phyloP scores from a whole-genome alignment of 768 basidiomycete genomes.

The Boletus patriciae region DNA sequence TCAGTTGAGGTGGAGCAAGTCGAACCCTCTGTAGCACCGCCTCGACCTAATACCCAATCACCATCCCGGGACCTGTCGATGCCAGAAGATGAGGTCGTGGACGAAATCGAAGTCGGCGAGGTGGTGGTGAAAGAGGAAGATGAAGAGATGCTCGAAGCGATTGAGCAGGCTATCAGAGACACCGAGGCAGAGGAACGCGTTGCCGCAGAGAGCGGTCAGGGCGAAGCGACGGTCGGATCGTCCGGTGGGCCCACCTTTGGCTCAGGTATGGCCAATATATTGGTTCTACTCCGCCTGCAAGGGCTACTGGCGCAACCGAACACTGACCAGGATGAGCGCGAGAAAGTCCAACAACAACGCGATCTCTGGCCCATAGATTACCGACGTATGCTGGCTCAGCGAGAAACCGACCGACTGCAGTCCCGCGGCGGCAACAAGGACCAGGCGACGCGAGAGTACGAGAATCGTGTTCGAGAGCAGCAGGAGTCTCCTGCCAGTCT shows the following conservation, averaged over 20 bases:
- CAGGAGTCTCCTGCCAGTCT: conserved; percentile 81
- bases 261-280: conserved; percentile 83
- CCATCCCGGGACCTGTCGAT: conserved; percentile 56
- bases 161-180: conserved; percentile 66
- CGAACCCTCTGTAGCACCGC: conserved; percentile 32
- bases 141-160: conserved; percentile 74
- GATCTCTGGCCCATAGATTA: conserved; percentile 91
- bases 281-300: conserved; percentile 86
- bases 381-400: conserved; percentile 67
- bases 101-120: conserved; percentile 82
- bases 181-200: conserved; percentile 56
- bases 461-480: conserved; percentile 89
- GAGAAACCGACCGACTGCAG: conserved; percentile 77
- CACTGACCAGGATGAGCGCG: conserved; percentile 70
- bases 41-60: conserved; percentile 37
- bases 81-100: conserved; percentile 61
- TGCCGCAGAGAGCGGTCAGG: conserved; percentile 33
- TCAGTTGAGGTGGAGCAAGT: conserved; percentile 49
- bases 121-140: conserved; percentile 79
- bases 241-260: conserved; percentile 77
- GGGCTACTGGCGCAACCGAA: conserved; percentile 74
- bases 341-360: conserved; percentile 76
- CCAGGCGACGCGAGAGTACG: conserved; percentile 91
- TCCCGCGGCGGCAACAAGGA: conserved; percentile 82
- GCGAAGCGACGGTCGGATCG: conserved; percentile 51